Percentiles rank a stretch among this genome's conserved stretches.
Conservation (phyloP, 352 stramenopile species). For the Pythium dissimile region DNA sequence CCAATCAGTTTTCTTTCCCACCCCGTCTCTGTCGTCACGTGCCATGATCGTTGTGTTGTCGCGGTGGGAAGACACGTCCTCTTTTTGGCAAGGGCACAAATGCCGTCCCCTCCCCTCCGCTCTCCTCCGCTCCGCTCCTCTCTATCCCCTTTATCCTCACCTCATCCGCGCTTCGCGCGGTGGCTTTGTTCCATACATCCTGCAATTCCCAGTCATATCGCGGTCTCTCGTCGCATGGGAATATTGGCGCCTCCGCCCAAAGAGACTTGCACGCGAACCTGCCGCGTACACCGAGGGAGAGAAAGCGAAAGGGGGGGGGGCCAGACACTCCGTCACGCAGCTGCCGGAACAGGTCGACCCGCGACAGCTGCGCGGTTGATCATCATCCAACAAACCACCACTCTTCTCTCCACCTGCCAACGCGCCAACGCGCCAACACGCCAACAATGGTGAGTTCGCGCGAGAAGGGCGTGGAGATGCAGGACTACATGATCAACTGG, state of each 20-base stretch:
- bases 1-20: no score
- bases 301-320: neutral
- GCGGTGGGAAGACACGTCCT: neutral
- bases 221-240: slow-evolving; percentile 12
- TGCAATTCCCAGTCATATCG: slow-evolving; percentile 1
- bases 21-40: neutral
- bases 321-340: neutral
- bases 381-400: neutral
- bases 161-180: no score
- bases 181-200: no score
- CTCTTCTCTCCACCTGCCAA: neutral
- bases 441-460: slow-evolving; percentile 16
- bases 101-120: neutral
- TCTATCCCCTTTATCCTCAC: no score
- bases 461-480: slow-evolving; percentile 23
- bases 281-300: no score
- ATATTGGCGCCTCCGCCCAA: neutral
- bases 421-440: no score
- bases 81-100: neutral
- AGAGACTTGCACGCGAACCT: no score
- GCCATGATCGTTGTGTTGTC: slow-evolving; percentile 1
- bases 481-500: slow-evolving; percentile 87
- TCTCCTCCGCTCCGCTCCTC: neutral
- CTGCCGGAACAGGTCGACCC: neutral
- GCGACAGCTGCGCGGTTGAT: neutral